Evolutionary conservation across 2,329 filamentous ascomycete species (phyloP).

Genomic region (Hypoxylon sp.): DNA sequence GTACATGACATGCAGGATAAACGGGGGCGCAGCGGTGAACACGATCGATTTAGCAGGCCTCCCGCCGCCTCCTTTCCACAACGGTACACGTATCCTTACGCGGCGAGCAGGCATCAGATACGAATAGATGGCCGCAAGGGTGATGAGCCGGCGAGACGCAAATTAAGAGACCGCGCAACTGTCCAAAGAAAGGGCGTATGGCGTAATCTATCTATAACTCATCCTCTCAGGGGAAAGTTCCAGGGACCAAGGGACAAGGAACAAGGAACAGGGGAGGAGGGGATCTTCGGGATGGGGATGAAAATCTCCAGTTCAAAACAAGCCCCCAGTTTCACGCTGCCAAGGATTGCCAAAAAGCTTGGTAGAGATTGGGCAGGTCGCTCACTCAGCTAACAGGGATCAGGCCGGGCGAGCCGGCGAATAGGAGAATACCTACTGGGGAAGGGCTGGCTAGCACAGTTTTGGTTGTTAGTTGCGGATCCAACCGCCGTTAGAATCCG

Average conservation of each 20-base stretch:
- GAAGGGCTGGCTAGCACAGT: neutral
- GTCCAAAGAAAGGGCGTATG: constrained; percentile 7
- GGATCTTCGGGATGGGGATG: constrained; percentile 33
- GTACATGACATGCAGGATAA: constrained; percentile 20
- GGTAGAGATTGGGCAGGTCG: constrained; percentile 34
- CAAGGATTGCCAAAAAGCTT: constrained; percentile 45
- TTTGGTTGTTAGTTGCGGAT: constrained; percentile 17
- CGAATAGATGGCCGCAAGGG: neutral
- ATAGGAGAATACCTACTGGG: constrained; percentile 34
- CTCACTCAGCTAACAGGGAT: constrained; percentile 24
- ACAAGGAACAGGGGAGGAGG: constrained; percentile 8
- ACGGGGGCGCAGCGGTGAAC: constrained; percentile 37
- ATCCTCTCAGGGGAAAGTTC: constrained; percentile 13
- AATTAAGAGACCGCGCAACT: constrained; percentile 1
- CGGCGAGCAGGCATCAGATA: constrained; percentile 6
- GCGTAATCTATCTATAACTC: constrained; percentile 1
- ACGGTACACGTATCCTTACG: constrained; percentile 7
- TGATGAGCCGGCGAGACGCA: constrained; percentile 6
- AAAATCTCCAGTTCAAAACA: constrained; percentile 15
- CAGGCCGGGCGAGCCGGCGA: neutral
- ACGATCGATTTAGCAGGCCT: constrained; percentile 30
- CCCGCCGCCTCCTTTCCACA: constrained; percentile 10
- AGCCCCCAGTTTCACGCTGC: constrained; percentile 25
- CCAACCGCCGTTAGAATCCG: constrained; percentile 23
- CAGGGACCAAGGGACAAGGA: constrained; percentile 12